Evolutionary conservation across 345 rosid genomes (phyloP), one percentile per base, ranked within the genome.

Genomic region (Bruguiera sexangula): DNA sequence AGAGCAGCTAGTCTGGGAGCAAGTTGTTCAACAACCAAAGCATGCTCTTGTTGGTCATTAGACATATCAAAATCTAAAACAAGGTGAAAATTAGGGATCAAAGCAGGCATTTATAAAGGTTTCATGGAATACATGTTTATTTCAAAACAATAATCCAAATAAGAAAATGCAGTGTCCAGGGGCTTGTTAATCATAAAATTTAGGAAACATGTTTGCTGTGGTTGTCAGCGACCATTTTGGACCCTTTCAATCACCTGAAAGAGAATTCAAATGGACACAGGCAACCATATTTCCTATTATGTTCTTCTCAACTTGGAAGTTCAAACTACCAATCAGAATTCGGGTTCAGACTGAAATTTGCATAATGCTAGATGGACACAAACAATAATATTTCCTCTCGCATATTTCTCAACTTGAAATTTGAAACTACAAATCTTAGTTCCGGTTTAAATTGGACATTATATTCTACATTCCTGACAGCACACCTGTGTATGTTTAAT

Each of bases 1-100:
- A 76, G 76, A 30, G 80, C 80, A 55, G 80, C 76, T 71, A 76
- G 62, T 62, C 80, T 67, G 26, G 80, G 80, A 46, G 80, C 80
- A 34, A 76, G 71, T 50, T n/a, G 73, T 76, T 76, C 80, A 62
- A 76, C 60, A 18, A 68, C 71, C 64, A 71, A 22, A 61, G 72
- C 65, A 55, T 71, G 79, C 59, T 70, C 43, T 70, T 24, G 71
- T 76, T 76, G 80, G 43, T 66, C 66, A 76, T 36, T 39, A 37
- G 80, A 72, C 80, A 76, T 57, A 13, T 26, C 61, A 63, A 71
- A 72, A 66, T 76, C 80, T 76, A 31, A 55, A 72, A 60, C 20
- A 69, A 61, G 22, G 62, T 2, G 32, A 54, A 9, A 24, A 66
- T 34, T 34, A 76, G 6, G 43, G 11, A 51, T 16, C 7, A 65